A percentile compares a stretch with the other conserved stretches of the same genome.
These are phyloP conservation scores for Pythium brachiatum DNA, from an alignment of 352 stramenopile species.

Conservation along the genomic window DNA sequence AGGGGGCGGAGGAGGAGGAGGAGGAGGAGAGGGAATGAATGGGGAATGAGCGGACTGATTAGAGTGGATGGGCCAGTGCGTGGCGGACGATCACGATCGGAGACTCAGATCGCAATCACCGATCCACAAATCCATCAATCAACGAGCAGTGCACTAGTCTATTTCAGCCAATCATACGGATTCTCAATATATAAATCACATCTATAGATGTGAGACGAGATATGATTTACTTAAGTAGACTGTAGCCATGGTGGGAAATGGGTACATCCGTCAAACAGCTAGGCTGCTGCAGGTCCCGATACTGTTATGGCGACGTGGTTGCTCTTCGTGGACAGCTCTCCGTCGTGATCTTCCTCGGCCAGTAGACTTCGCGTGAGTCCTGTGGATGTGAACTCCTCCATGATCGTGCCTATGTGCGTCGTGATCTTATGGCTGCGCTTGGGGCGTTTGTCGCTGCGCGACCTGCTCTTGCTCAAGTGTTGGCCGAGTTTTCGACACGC, in stretches of 20 bases:
- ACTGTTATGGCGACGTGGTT: constrained; percentile 17
- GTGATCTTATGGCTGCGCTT: constrained; percentile 4
- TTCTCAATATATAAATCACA: neutral
- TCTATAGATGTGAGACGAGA: too few species aligned
- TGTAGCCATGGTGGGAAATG: neutral
- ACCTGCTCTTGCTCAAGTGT: constrained; percentile 13
- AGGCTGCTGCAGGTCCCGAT: constrained; percentile 5
- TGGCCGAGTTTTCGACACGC: constrained; percentile 40
- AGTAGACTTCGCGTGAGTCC: constrained; percentile 19
- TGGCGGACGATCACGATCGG: neutral
- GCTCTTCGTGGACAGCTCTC: neutral
- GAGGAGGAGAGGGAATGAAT: neutral
- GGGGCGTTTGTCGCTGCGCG: neutral
- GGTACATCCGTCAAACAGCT: neutral
- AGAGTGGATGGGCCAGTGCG: neutral
- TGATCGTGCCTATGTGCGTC: constrained; percentile 8
- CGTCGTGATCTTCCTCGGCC: constrained; percentile 6
- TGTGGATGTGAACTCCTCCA: constrained; percentile 19
- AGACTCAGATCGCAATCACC: constrained; percentile 11
- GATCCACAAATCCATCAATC: constrained; percentile 11
- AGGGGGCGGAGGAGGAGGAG: neutral
- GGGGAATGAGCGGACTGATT: neutral
- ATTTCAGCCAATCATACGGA: constrained; percentile 7
- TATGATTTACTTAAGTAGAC: too few species aligned
- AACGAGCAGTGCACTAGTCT: too few species aligned